These are phyloP conservation scores for Dissophora globulifera DNA, from an alignment of 192 early-diverging fungal species.

Conservation along the genomic window DNA sequence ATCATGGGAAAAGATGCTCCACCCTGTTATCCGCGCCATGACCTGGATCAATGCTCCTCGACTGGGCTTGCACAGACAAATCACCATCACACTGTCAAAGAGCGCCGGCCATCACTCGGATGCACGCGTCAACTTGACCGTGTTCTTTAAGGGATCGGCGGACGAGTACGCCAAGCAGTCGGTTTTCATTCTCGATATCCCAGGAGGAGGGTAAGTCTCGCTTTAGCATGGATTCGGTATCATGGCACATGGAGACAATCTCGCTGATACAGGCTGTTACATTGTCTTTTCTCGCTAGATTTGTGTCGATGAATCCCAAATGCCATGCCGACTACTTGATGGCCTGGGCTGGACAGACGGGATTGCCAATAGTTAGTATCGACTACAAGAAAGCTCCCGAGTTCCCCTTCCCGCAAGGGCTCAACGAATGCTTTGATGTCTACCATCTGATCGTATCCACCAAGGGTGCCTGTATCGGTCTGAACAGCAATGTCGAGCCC, in stretches of 20 bases:
- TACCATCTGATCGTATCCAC: conserved; percentile 80
- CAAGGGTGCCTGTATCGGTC: conserved; percentile 81
- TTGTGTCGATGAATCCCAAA: conserved; percentile 88
- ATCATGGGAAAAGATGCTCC: conserved; percentile 90
- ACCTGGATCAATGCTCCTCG: conserved; percentile 58
- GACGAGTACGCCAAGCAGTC: conserved; percentile 45
- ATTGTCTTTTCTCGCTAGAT: conserved; percentile 40
- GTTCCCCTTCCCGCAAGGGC: conserved; percentile 90
- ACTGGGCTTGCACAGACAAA: conserved; percentile 45
- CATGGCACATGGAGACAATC: neutral
- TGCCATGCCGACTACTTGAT: conserved; percentile 90
- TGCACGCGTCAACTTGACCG: conserved; percentile 54
- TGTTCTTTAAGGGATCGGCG: conserved; percentile 66
- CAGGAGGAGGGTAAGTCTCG: conserved; percentile 76
- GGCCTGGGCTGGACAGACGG: conserved; percentile 79
- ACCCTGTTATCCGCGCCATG: conserved; percentile 70
- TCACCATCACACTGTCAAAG: conserved; percentile 37
- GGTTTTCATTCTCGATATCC: conserved; percentile 69
- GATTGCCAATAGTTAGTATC: conserved; percentile 80
- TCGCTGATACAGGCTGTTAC: neutral
- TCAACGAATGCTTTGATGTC: conserved; percentile 93
- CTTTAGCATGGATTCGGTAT: no score
- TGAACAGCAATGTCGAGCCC: conserved; percentile 71
- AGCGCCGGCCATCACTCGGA: conserved; percentile 24
- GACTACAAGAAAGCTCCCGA: conserved; percentile 97